Conservation (phyloP, 192 early-diverging fungal species). For the Umbelopsis sp. region DNA sequence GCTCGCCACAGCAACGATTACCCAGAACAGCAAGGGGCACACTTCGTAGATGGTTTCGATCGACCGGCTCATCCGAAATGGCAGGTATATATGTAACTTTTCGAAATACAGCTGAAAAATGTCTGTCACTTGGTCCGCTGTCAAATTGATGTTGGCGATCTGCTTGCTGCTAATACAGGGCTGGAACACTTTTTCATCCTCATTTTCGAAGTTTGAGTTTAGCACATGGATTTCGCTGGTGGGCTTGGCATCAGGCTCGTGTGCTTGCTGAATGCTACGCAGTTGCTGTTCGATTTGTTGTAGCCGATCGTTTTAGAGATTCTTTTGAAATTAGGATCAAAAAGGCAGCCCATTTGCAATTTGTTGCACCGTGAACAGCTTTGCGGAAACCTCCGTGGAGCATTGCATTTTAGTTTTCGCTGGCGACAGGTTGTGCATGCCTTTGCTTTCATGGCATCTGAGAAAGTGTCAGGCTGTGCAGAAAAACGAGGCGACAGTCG, state of each 20-base stretch:
- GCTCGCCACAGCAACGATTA: neutral
- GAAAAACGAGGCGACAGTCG: too few relatives aligned
- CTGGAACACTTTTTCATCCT: neutral
- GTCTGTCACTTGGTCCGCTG: neutral
- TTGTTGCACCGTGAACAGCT: conserved; percentile 7
- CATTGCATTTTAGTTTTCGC: conserved; percentile 16
- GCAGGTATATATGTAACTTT: conserved; percentile 4
- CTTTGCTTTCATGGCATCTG: conserved; percentile 19
- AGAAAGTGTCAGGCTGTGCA: neutral
- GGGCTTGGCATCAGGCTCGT: neutral
- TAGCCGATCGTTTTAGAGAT: conserved; percentile 8
- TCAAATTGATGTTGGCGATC: neutral
- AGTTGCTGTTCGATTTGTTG: conserved; percentile 14
- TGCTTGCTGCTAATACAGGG: neutral
- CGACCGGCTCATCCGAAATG: neutral
- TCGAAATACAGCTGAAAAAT: neutral
- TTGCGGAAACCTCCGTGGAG: conserved; percentile 9
- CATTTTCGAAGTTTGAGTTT: neutral
- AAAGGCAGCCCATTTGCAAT: conserved; percentile 11
- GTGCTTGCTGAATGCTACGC: neutral
- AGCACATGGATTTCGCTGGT: neutral
- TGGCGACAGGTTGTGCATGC: conserved; percentile 23
- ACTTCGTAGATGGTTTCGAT: neutral
- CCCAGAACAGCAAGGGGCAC: conserved; percentile 1
- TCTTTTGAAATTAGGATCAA: conserved; percentile 20